Evolutionary conservation across 1,284 basidiomycete genomes (phyloP), one percentile per base, ranked within the genome.

Genomic region (Pyrrhoderma noxium): DNA sequence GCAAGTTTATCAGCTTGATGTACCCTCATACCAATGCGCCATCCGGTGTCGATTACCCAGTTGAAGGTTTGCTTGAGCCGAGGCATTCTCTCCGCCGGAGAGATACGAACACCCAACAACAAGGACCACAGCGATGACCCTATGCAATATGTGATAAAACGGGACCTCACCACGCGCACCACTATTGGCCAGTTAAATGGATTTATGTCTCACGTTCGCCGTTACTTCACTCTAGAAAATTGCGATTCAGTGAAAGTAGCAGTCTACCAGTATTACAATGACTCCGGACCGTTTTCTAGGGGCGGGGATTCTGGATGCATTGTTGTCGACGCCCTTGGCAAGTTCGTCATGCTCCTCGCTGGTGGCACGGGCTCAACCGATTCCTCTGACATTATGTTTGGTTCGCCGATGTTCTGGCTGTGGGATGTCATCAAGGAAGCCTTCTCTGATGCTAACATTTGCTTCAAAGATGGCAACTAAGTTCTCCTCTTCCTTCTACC

Each of bases 271-370:
- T 60, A 67, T 55, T 57, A 64, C 49, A 57, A 58, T 23, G 47
- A 65, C 35, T 58, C 57, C 2, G 62, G 61, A 39, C 13, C 62
- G 1, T 71, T 70, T 63, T 70, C 68, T 46, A 58, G 50, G 34
- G 49, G 60, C 13, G 69, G 70, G 7, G 69, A 71, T 58, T 69
- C 66, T 59, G 70, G 69, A 41, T 54, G 68, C 34, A 18, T 63
- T 34, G 60, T 71, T 51, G 64, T 59, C 56, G 55, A 46, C 45
- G 23, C 62, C 58, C 1, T 8, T 13, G 58, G 62, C 57, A 41
- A 62, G 45, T 67, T 65, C 47, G 60, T 64, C 58, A 61, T 56
- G 44, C 51, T 64, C 34, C 61, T 69, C 51, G 70, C 65, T 36
- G 62, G 64, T 44, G 67, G 67, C 7, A 56, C 64, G 9, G 60